phyloP scores from a whole-genome alignment of 2,329 filamentous ascomycete species.

The Neurospora crassa region DNA sequence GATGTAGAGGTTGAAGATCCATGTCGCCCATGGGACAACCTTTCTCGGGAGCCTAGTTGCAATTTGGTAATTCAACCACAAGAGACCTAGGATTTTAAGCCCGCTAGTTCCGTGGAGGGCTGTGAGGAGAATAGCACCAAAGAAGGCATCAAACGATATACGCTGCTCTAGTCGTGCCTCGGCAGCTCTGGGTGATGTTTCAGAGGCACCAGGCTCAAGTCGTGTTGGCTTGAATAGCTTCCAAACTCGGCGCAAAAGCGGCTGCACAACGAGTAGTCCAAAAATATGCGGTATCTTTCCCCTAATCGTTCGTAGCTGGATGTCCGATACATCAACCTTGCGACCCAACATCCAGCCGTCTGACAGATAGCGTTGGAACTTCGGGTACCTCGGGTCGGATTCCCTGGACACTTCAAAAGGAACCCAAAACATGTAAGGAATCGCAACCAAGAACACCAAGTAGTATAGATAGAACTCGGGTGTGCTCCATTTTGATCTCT shows the following conservation, averaged over 20 bases:
- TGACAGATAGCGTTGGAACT: constrained; percentile 61
- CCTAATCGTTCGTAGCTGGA: constrained; percentile 79
- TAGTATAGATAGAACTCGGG: constrained; percentile 81
- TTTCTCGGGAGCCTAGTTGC: constrained; percentile 59
- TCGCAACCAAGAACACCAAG: constrained; percentile 50
- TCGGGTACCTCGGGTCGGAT: constrained; percentile 69
- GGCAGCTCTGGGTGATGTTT: constrained; percentile 31
- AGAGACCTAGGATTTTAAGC: constrained; percentile 70
- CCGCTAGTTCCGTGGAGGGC: constrained; percentile 79
- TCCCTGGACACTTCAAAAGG: constrained; percentile 78
- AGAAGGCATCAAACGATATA: constrained; percentile 71
- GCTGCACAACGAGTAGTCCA: constrained; percentile 66
- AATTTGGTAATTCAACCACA: constrained; percentile 74
- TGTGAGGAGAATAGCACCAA: constrained; percentile 69
- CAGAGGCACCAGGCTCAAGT: constrained; percentile 16
- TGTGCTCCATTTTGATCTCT: constrained; percentile 66
- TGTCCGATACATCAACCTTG: constrained; percentile 88
- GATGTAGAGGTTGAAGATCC: constrained; percentile 78
- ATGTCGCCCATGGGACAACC: constrained; percentile 67
- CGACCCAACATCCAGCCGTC: constrained; percentile 88
- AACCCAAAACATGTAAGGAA: constrained; percentile 89
- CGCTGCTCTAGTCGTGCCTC: constrained; percentile 57
- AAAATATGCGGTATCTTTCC: constrained; percentile 76
- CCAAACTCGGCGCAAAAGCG: constrained; percentile 64
- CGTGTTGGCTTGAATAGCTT: constrained; percentile 41